Conservation (phyloP, 2,329 filamentous ascomycete genomes). For the Leptographium flavum region DNA sequence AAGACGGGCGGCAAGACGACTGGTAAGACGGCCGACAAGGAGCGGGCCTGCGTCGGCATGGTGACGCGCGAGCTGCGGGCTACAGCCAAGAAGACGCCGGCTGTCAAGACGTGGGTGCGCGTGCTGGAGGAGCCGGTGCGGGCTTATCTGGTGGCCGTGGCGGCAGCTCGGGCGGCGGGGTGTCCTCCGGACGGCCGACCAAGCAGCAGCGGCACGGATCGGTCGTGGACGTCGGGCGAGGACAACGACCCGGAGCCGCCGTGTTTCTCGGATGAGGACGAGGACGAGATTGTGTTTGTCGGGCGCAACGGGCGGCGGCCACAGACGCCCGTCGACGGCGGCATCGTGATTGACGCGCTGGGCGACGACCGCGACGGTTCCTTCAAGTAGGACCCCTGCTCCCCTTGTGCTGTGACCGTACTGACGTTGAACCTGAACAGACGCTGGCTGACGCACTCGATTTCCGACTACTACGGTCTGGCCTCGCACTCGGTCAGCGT, state of each 20-base stretch:
- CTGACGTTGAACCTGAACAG: conserved; percentile 25
- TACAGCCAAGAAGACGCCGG: conserved; percentile 66
- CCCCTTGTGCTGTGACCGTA: background rate
- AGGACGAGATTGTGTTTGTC: conserved; percentile 88
- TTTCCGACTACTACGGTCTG: conserved; percentile 84
- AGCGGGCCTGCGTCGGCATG: conserved; percentile 30
- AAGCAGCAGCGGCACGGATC: background rate
- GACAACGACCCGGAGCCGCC: conserved; percentile 11
- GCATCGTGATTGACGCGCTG: conserved; percentile 66
- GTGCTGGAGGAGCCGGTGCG: conserved; percentile 76
- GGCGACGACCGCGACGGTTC: conserved; percentile 62
- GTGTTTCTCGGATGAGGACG: conserved; percentile 49
- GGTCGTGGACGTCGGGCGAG: no score
- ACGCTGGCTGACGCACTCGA: conserved; percentile 85
- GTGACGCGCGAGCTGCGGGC: conserved; percentile 71
- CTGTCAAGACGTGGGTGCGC: conserved; percentile 66
- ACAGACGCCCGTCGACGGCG: conserved; percentile 44
- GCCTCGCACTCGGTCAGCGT: conserved; percentile 68
- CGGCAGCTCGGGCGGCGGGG: conserved; percentile 12
- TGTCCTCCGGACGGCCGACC: conserved; percentile 22
- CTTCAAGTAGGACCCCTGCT: conserved; percentile 51
- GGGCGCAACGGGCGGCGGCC: conserved; percentile 27
- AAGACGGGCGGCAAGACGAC: background rate
- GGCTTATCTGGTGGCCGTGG: conserved; percentile 49
- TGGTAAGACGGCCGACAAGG: background rate